These are phyloP conservation scores for Phytopythium montanum DNA, from an alignment of 352 stramenopile species.

Conservation along the genomic window DNA sequence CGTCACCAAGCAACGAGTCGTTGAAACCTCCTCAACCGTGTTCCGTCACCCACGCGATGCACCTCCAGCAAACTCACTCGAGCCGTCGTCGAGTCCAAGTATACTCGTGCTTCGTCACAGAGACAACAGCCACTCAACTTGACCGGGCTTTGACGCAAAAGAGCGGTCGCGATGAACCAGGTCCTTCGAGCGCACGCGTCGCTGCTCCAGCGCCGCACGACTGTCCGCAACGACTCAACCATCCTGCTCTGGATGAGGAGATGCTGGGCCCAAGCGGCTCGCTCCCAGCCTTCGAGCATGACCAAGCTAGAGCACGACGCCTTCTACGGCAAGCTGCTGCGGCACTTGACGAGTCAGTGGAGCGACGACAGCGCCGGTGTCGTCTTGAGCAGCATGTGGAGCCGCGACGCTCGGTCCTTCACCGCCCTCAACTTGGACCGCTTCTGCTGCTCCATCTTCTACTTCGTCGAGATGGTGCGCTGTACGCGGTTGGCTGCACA, in stretches of 20 bases:
- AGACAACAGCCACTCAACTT: too few relatives aligned
- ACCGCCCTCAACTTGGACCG: slow-evolving; percentile 29
- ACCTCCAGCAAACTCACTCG: too few relatives aligned
- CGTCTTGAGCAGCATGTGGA: slow-evolving; percentile 30
- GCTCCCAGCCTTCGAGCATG: slow-evolving; percentile 9
- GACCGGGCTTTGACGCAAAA: too few relatives aligned
- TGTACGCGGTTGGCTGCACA: not conserved
- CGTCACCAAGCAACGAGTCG: too few relatives aligned
- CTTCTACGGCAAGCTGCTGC: slow-evolving; percentile 32
- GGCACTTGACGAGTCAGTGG: slow-evolving; percentile 40
- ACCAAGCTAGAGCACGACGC: slow-evolving; percentile 23
- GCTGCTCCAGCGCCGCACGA: slow-evolving; percentile 27
- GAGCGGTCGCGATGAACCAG: slow-evolving; percentile 16
- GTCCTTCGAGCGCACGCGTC: slow-evolving; percentile 19
- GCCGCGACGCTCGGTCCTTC: slow-evolving; percentile 21
- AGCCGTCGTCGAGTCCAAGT: too few relatives aligned
- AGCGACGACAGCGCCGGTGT: slow-evolving; percentile 26
- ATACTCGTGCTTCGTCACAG: too few relatives aligned
- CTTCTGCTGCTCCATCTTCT: slow-evolving; percentile 47
- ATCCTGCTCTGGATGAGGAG: slow-evolving; percentile 34
- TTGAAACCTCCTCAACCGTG: too few relatives aligned
- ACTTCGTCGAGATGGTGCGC: slow-evolving; percentile 40
- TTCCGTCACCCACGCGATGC: too few relatives aligned
- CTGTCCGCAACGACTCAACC: slow-evolving; percentile 25
- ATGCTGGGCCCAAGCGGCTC: slow-evolving; percentile 20